Percentiles rank a stretch among this genome's conserved stretches.
phyloP scores from a whole-genome alignment of 805 yeast species.

The Crinitomyces ghanaensis region DNA sequence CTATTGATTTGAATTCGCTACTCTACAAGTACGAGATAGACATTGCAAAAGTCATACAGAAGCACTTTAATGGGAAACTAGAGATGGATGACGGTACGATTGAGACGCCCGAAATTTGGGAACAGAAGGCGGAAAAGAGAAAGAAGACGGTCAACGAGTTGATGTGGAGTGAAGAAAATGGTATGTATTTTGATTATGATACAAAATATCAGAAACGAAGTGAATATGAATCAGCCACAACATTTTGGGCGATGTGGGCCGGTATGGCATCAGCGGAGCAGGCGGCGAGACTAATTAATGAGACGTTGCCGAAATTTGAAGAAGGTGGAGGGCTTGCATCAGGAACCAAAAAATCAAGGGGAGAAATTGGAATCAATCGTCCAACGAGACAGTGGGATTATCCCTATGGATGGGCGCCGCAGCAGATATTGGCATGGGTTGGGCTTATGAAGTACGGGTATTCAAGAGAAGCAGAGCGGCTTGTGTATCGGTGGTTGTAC shows the following conservation, averaged over 20 bases:
- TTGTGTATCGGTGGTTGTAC: slow-evolving; percentile 80
- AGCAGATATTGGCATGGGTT: slow-evolving; percentile 88
- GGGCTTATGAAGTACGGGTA: slow-evolving; percentile 70
- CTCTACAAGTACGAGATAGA: slow-evolving; percentile 85
- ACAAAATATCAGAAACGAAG: slow-evolving; percentile 43
- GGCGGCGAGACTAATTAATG: slow-evolving; percentile 48
- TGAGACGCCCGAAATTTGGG: slow-evolving; percentile 52
- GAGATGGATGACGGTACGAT: slow-evolving; percentile 27
- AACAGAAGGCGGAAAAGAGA: slow-evolving; percentile 42
- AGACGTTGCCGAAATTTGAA: slow-evolving; percentile 61
- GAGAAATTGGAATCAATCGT: slow-evolving; percentile 52
- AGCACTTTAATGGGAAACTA: slow-evolving; percentile 42
- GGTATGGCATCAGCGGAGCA: slow-evolving; percentile 55
- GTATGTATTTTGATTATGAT: slow-evolving; percentile 78
- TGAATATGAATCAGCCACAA: slow-evolving; percentile 73
- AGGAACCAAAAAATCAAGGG: slow-evolving; percentile 66
- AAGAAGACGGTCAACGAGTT: slow-evolving; percentile 48
- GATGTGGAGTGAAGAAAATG: slow-evolving; percentile 72
- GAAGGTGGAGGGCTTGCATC: slow-evolving; percentile 82
- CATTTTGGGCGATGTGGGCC: slow-evolving; percentile 90
- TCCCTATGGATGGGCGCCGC: slow-evolving; percentile 99
- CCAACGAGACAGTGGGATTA: slow-evolving; percentile 98
- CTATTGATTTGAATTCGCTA: slow-evolving; percentile 78
- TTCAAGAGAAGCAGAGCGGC: slow-evolving; percentile 48
- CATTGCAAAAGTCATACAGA: slow-evolving; percentile 53